Conservation (phyloP, 345 rosid genomes). For the Hibiscus syriacus region DNA sequence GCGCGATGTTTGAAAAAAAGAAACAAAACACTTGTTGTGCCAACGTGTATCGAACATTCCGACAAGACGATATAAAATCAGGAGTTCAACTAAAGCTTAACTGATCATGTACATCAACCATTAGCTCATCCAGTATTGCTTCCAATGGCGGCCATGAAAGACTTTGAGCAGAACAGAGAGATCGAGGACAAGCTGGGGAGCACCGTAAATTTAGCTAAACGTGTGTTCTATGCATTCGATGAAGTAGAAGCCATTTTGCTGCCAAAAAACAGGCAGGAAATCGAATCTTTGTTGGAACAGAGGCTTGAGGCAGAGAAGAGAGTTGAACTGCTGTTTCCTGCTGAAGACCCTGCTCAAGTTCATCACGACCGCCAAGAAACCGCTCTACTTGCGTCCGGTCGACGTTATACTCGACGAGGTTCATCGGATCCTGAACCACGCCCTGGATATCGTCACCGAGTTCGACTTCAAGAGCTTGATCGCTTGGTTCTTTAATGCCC, state of each 20-base stretch:
- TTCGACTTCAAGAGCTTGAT: slow-evolving; percentile 52
- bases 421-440: slow-evolving; percentile 41
- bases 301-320: slow-evolving; percentile 41
- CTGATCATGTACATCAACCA: background rate
- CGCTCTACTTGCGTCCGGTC: slow-evolving; percentile 68
- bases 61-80: background rate
- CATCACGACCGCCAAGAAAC: slow-evolving; percentile 8
- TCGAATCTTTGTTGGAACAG: slow-evolving; percentile 38
- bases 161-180: slow-evolving; percentile 25
- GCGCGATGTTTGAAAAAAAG: background rate
- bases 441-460: slow-evolving; percentile 43
- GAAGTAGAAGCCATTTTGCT: slow-evolving; percentile 39
- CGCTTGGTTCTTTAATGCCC: slow-evolving; percentile 41
- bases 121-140: background rate
- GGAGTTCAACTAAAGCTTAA: background rate
- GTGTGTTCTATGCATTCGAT: slow-evolving; percentile 40
- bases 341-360: background rate
- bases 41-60: background rate
- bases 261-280: slow-evolving; percentile 14
- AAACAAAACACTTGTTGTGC: background rate
- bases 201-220: slow-evolving; percentile 40
- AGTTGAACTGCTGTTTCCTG: slow-evolving; percentile 32
- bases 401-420: slow-evolving; percentile 53
- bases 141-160: slow-evolving; percentile 12
- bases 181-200: slow-evolving; percentile 22